phyloP scores from a whole-genome alignment of 176 grass and related monocot genomes.

The Pontederia paniculata region DNA sequence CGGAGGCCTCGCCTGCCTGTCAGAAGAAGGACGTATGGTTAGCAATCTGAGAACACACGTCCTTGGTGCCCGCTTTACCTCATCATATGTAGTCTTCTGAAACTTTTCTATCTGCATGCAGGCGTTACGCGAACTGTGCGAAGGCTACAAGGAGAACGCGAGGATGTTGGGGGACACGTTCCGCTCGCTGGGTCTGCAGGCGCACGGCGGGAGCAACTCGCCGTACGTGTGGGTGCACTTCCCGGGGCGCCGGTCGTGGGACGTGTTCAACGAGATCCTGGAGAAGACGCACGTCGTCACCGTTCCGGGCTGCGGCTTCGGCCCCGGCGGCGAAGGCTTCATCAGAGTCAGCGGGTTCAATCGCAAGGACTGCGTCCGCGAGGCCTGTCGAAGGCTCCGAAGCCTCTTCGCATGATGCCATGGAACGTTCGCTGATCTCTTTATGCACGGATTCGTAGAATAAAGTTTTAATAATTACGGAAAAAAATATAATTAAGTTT shows the following conservation, averaged over 20 bases:
- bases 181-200: constrained; percentile 50
- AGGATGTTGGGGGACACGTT: constrained; percentile 57
- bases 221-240: constrained; percentile 89
- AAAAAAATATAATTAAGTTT: no score
- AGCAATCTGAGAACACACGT: no score
- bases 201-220: constrained; percentile 70
- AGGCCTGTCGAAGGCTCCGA: constrained; percentile 55
- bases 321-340: constrained; percentile 86
- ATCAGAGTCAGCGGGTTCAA: constrained; percentile 80
- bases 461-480: background rate
- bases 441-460: background rate
- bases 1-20: constrained; percentile 62
- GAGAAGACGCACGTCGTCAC: constrained; percentile 81
- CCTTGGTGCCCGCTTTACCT: no score
- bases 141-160: constrained; percentile 66
- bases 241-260: constrained; percentile 65
- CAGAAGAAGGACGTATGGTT: constrained; percentile 45
- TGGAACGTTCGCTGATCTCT: no score
- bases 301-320: constrained; percentile 70
- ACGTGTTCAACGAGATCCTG: constrained; percentile 76
- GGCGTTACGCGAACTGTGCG: constrained; percentile 38
- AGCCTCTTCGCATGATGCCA: constrained; percentile 38
- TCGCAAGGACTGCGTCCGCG: constrained; percentile 44
- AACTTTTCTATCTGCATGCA: constrained; percentile 11
- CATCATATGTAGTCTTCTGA: no score